Evolutionary conservation across 768 basidiomycete genomes (phyloP).

Genomic region (Pleurotus ostreatus): DNA sequence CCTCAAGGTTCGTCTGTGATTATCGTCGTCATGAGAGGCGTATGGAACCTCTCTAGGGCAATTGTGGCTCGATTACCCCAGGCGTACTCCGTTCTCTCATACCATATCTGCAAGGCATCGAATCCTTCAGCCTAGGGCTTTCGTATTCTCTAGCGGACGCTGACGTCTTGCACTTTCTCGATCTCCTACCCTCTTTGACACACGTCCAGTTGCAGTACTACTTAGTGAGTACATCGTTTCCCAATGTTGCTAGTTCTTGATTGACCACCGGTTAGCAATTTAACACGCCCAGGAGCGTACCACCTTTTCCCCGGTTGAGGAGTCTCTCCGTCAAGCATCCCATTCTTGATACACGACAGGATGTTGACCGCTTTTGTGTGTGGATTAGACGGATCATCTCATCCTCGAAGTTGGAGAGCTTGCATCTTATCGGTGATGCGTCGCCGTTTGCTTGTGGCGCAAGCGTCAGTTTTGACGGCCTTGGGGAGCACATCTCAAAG

Average conservation of each 20-base stretch:
- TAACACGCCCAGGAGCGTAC: conserved; percentile 21
- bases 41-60: conserved; percentile 30
- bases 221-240: conserved; percentile 29
- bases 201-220: conserved; percentile 46
- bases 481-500: conserved; percentile 28
- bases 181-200: conserved; percentile 33
- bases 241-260: no score
- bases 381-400: conserved; percentile 32
- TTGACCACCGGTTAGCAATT: conserved; percentile 35
- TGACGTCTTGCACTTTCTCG: conserved; percentile 46
- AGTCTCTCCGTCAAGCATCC: conserved; percentile 27
- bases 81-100: conserved; percentile 46
- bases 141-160: conserved; percentile 57
- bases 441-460: background rate
- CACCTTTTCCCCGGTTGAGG: conserved; percentile 22
- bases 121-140: conserved; percentile 43
- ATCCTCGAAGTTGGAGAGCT: conserved; percentile 23
- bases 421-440: conserved; percentile 18
- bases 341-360: conserved; percentile 13
- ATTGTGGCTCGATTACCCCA: conserved; percentile 64
- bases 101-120: conserved; percentile 31
- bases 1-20: conserved; percentile 32
- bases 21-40: background rate
- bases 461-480: conserved; percentile 25
- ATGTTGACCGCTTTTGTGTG: conserved; percentile 24